Evolutionary conservation across 108 stramenopile genomes (phyloP), one percentile per base, ranked within the genome.

Genomic region (Thalassiosira profunda): DNA sequence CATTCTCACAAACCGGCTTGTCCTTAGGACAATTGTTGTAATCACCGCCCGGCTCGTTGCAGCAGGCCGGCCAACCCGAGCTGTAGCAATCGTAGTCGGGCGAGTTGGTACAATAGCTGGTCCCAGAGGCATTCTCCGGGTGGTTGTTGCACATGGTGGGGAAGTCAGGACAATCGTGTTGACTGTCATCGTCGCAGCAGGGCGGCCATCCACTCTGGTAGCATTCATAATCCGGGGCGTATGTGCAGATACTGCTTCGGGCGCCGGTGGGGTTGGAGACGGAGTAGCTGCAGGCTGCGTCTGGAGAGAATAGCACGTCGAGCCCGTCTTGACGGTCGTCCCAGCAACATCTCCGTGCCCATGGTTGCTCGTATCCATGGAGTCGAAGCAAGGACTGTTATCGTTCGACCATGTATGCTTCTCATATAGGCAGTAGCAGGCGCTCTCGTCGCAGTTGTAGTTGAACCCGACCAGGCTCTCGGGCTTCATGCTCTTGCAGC

Each of bases 151-250:
- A 49, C 3, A 26, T 49, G 0, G 48, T 49, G 14, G 31, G 26
- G 3, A 30, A 12, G 0, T 21, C n/a, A 30, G 48, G 48, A 2
- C 48, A 49, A 17, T 49, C 48, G 14, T 26, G 26, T 25, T 30
- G 29, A 26, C n/a, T 6, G 14, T 49, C 31, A 12, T 49, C 5
- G 17, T 17, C 17, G 5, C 48, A 49, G 55, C 55, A 57, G 11
- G 18, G 30, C 18, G 53, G 53, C 18, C 53, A 23, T 5, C 53
- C 53, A 23, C 31, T 12, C 8, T 54, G 17, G 53, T 54, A 54
- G 53, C 53, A 54, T 3, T 31, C 6, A 33, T 54, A 54, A 35
- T 54, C 53, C 17, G 53, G 53, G 35, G 53, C 18, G 29, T 17
- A 23, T 5, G 1, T 14, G 12, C 53, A 54, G 23, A 34, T 34